phyloP scores from a whole-genome alignment of 495 filamentous ascomycete species.

The Daldinia concentrica region DNA sequence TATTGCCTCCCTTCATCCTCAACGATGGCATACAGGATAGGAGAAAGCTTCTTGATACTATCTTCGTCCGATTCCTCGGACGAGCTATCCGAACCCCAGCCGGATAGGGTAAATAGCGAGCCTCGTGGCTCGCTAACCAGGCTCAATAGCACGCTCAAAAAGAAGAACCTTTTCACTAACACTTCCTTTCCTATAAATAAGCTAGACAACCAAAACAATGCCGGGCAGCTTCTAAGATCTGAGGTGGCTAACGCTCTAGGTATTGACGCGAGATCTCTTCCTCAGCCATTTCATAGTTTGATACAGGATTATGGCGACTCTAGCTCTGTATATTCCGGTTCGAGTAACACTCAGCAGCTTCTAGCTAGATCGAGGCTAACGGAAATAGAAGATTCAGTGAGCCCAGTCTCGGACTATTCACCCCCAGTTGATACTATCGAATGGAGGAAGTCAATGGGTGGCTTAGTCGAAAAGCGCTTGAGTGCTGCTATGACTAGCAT shows the following conservation, averaged over 20 bases:
- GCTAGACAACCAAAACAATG: not conserved
- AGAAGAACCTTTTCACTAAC: conserved; percentile 12
- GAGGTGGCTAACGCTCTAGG: conserved; percentile 42
- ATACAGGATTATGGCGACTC: conserved; percentile 11
- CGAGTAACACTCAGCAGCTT: conserved; percentile 5
- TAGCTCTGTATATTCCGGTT: conserved; percentile 22
- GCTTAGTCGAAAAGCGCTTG: conserved; percentile 47
- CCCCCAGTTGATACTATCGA: conserved; percentile 8
- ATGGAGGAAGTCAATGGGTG: conserved; percentile 31
- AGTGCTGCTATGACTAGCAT: conserved; percentile 46
- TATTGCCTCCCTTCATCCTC: not conserved
- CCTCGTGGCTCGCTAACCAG: not conserved
- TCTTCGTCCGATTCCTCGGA: conserved; percentile 20
- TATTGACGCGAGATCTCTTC: conserved; percentile 39
- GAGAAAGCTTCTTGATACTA: conserved; percentile 27
- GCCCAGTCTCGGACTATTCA: conserved; percentile 30
- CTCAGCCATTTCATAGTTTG: conserved; percentile 28
- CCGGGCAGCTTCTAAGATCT: conserved; percentile 28
- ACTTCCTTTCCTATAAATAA: conserved; percentile 14
- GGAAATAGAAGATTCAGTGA: conserved; percentile 2
- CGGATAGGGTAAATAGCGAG: not conserved
- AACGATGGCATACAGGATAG: conserved; percentile 15
- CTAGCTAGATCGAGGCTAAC: not conserved
- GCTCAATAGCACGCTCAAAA: conserved; percentile 1
- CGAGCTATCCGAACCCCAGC: conserved; percentile 9